phyloP scores from a whole-genome alignment of 2,329 filamentous ascomycete species.

The Dryadomyces sulphureus region DNA sequence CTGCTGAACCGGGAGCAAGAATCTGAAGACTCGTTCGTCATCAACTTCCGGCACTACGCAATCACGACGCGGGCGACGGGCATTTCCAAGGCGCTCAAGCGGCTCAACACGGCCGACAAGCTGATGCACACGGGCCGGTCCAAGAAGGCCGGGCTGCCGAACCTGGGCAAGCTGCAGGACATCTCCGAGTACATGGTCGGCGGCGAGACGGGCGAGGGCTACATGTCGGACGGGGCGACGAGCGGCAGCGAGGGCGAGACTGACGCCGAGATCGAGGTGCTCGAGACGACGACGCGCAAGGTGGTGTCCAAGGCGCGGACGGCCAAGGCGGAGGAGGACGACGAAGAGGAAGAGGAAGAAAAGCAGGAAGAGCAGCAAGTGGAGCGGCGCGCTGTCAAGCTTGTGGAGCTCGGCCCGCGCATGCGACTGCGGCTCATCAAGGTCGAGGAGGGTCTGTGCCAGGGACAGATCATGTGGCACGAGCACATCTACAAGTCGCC shows the following conservation, averaged over 20 bases:
- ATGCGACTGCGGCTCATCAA: conserved; percentile 84
- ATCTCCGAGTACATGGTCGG: conserved; percentile 92
- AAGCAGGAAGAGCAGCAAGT: conserved; percentile 38
- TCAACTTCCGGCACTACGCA: conserved; percentile 86
- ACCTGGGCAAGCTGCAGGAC: conserved; percentile 80
- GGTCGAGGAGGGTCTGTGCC: conserved; percentile 86
- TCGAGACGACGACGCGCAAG: conserved; percentile 46
- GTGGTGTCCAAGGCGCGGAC: conserved; percentile 34
- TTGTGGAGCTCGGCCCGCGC: conserved; percentile 82
- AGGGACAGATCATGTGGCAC: conserved; percentile 93
- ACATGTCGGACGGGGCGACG: conserved; percentile 61
- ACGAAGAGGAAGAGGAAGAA: conserved; percentile 25
- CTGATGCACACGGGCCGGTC: conserved; percentile 46
- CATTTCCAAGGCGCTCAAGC: conserved; percentile 67
- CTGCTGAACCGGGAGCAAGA: conserved; percentile 68
- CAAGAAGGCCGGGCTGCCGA: conserved; percentile 62
- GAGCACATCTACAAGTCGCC: conserved; percentile 79
- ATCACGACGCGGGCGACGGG: conserved; percentile 81
- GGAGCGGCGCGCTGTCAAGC: conserved; percentile 76
- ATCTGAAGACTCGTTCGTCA: conserved; percentile 54
- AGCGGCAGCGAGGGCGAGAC: conserved; percentile 89
- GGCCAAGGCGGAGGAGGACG: conserved; percentile 15
- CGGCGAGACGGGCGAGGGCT: conserved; percentile 60
- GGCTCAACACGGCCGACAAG: conserved; percentile 75
- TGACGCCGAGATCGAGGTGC: conserved; percentile 87